These are phyloP conservation scores for Tulasnella sp. DNA, from an alignment of 768 basidiomycete genomes.

Conservation along the genomic window DNA sequence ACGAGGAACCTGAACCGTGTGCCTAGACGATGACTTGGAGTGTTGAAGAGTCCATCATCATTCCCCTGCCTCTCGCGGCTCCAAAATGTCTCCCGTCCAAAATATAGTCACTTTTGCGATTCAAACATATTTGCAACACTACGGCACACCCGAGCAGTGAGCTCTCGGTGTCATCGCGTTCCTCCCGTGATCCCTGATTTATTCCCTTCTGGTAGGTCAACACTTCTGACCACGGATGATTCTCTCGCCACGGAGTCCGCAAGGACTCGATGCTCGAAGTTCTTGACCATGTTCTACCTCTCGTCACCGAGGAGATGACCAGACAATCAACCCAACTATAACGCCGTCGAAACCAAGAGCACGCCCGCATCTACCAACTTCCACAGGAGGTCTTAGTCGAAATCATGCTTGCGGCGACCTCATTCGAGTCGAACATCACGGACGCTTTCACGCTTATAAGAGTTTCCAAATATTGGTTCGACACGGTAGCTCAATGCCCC, in stretches of 20 bases:
- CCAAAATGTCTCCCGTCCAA: not conserved
- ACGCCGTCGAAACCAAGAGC: not conserved
- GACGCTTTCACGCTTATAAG: not conserved
- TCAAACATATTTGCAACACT: not conserved
- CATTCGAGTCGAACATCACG: not conserved
- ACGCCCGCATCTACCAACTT: not conserved
- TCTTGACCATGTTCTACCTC: not conserved
- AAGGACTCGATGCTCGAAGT: too few relatives aligned
- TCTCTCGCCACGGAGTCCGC: too few relatives aligned
- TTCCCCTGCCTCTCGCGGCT: not conserved
- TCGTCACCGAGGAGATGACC: not conserved
- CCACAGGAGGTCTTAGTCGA: not conserved
- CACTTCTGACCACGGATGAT: too few relatives aligned
- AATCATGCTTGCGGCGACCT: not conserved
- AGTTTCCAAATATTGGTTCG: not conserved
- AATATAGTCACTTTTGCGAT: not conserved
- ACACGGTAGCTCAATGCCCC: not conserved
- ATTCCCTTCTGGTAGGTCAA: not conserved
- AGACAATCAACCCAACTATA: not conserved
- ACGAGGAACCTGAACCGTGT: too few relatives aligned
- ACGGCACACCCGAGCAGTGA: not conserved
- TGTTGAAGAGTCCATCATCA: not conserved
- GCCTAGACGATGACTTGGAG: too few relatives aligned
- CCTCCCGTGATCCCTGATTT: not conserved
- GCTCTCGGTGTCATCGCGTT: not conserved